Conservation (phyloP, 2,329 filamentous ascomycete species). For the Bertia moriformis region DNA sequence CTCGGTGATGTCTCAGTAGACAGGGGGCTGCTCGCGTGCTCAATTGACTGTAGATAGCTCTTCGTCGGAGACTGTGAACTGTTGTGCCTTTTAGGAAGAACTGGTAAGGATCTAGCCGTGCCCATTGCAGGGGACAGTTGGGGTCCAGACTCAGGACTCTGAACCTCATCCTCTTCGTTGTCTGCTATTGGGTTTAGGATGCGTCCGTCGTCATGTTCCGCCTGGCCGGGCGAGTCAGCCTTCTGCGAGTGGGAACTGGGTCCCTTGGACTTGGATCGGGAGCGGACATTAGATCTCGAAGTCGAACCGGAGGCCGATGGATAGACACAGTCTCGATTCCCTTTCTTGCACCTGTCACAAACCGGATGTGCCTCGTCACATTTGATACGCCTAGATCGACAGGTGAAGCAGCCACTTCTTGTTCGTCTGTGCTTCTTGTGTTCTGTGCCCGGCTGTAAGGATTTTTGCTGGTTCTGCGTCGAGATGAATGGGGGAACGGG, state of each 20-base stretch:
- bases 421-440: slow-evolving; percentile 52
- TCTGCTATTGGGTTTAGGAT: background rate
- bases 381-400: slow-evolving; percentile 47
- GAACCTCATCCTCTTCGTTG: background rate
- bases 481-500: slow-evolving; percentile 7
- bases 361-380: slow-evolving; percentile 48
- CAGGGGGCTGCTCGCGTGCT: background rate
- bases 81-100: no score
- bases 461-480: background rate
- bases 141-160: background rate
- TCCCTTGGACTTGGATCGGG: background rate
- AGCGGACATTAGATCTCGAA: background rate
- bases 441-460: slow-evolving; percentile 14
- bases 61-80: no score
- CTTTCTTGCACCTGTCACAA: slow-evolving; percentile 51
- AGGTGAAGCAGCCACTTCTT: slow-evolving; percentile 51
- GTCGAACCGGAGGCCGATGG: slow-evolving; percentile 25
- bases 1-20: background rate
- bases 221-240: background rate
- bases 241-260: background rate
- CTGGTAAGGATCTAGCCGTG: no score
- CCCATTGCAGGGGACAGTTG: background rate
- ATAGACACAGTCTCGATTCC: slow-evolving; percentile 47
- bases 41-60: no score
- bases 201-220: background rate